These are phyloP conservation scores for Colletotrichum scovillei DNA, from an alignment of 2,329 filamentous ascomycete genomes.

Conservation along the genomic window DNA sequence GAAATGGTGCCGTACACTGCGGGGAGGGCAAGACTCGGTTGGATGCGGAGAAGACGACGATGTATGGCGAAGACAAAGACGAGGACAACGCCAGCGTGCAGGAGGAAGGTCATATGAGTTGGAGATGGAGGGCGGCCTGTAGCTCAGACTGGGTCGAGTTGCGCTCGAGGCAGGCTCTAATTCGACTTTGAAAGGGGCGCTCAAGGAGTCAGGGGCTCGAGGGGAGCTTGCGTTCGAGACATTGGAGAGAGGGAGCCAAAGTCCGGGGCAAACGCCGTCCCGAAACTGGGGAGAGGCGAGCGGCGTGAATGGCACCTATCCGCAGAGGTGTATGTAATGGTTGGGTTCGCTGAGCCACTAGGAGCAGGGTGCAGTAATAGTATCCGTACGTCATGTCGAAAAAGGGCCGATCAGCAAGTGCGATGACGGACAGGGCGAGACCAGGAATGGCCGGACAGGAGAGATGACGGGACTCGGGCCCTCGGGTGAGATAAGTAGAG, in stretches of 20 bases:
- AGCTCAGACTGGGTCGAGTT: conserved; percentile 1
- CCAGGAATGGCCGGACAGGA: neutral
- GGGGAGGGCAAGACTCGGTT: neutral
- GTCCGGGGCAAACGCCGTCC: conserved; percentile 5
- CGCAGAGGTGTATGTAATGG: no score
- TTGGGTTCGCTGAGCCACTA: neutral
- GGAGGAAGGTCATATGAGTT: conserved; percentile 13
- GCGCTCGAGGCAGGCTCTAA: neutral
- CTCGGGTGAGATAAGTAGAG: neutral
- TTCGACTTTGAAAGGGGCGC: neutral
- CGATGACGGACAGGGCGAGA: conserved; percentile 16
- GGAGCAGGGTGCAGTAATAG: conserved; percentile 1
- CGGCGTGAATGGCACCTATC: neutral
- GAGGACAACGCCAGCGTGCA: neutral
- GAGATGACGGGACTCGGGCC: neutral
- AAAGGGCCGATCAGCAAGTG: conserved; percentile 24
- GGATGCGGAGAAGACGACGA: neutral
- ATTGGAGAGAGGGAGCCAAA: neutral
- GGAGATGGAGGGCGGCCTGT: conserved; percentile 9
- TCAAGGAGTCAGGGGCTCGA: neutral
- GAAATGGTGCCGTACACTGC: neutral
- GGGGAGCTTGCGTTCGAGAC: neutral
- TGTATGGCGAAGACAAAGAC: neutral
- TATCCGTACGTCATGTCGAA: conserved; percentile 23
- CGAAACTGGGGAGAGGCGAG: neutral